phyloP scores from a whole-genome alignment of 805 yeast genomes.

The Kodamaea leandrae region DNA sequence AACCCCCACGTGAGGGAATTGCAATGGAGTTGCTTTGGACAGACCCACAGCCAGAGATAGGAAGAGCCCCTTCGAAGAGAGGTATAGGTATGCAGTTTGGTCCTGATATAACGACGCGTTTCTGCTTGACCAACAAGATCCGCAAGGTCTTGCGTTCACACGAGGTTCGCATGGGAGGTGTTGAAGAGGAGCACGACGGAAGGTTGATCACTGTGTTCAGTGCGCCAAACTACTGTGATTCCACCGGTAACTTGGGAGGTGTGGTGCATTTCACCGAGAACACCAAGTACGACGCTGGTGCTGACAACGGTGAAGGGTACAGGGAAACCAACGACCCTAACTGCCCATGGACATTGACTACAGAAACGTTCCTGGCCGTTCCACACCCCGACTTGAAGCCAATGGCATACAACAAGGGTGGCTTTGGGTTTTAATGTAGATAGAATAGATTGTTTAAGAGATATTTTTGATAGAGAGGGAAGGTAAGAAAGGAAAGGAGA shows the following conservation, averaged over 20 bases:
- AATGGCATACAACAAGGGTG: conserved; percentile 74
- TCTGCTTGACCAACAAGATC: conserved; percentile 68
- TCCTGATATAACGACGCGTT: conserved; percentile 83
- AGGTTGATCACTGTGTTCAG: conserved; percentile 89
- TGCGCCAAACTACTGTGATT: conserved; percentile 97
- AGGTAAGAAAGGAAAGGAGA: not conserved
- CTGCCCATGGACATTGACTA: conserved; percentile 48
- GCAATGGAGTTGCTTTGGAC: conserved; percentile 98
- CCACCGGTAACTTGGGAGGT: conserved; percentile 88
- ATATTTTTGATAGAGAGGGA: too few species aligned
- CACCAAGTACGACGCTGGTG: conserved; percentile 42
- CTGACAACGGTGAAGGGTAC: conserved; percentile 45
- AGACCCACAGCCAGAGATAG: conserved; percentile 80
- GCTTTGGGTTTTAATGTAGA: conserved; percentile 35
- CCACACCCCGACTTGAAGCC: conserved; percentile 91
- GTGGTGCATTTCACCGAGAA: conserved; percentile 66
- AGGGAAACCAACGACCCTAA: conserved; percentile 33
- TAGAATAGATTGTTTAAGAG: conserved; percentile 4
- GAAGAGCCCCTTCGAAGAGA: conserved; percentile 85
- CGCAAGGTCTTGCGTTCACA: conserved; percentile 88
- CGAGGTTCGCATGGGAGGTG: conserved; percentile 92
- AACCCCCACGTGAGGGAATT: conserved; percentile 87
- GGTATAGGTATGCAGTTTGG: conserved; percentile 97
- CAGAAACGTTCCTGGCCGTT: conserved; percentile 71
- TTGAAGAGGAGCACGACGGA: conserved; percentile 83